A percentile compares a stretch with the other conserved stretches of the same genome.
These are phyloP conservation scores for Heliamphora exappendiculata DNA, from an alignment of 148 eudicot genomes.

Conservation along the genomic window DNA sequence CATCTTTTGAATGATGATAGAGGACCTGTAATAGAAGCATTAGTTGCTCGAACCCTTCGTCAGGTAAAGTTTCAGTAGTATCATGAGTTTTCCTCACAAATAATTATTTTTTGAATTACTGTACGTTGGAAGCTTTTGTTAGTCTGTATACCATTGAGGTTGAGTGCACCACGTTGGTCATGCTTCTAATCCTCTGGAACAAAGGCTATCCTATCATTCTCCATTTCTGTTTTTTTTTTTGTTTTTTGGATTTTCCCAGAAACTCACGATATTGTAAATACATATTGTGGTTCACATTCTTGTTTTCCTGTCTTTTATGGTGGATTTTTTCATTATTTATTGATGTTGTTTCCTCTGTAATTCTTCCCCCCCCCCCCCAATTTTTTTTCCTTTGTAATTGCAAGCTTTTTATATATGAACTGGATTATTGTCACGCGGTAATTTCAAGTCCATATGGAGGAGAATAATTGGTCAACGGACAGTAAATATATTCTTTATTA, in stretches of 20 bases:
- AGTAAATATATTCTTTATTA: too few species aligned
- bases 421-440: too few species aligned
- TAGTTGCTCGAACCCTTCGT: constrained; percentile 98
- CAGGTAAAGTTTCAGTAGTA: constrained; percentile 40
- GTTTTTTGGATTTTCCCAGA: background rate
- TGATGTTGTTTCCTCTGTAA: background rate
- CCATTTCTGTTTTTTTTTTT: too few species aligned
- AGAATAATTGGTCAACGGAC: too few species aligned
- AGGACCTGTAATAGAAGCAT: constrained; percentile 96
- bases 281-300: background rate
- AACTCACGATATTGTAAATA: background rate
- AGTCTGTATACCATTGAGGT: background rate
- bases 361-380: background rate
- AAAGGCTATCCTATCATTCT: background rate
- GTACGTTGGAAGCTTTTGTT: background rate
- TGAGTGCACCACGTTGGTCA: background rate
- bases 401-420: too few species aligned
- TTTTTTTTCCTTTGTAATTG: background rate
- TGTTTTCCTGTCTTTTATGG: background rate
- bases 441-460: too few species aligned
- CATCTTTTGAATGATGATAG: constrained; percentile 97
- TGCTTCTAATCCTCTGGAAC: constrained; percentile 1
- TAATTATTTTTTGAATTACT: background rate
- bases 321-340: background rate
- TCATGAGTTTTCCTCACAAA: background rate